Percentiles rank a stretch among this genome's conserved stretches.
Conservation (phyloP, 1,284 basidiomycete genomes). For the Trichosporon sp. region DNA sequence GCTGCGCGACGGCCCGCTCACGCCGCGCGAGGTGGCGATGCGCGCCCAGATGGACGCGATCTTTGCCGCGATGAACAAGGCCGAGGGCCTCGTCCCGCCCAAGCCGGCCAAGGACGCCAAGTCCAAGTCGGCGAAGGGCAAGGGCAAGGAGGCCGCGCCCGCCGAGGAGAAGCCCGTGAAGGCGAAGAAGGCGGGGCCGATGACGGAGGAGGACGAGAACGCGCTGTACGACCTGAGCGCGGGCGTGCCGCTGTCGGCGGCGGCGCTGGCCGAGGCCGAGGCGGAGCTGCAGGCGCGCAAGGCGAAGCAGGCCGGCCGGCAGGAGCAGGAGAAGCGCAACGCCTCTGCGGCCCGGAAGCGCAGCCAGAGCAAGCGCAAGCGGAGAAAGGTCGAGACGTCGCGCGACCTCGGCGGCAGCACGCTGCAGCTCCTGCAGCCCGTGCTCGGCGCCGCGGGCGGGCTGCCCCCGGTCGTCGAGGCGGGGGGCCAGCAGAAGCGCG, state of each 20-base stretch:
- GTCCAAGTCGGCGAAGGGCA: neutral
- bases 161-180: neutral
- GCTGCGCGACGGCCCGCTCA: constrained; percentile 27
- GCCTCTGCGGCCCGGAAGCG: constrained; percentile 10
- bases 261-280: constrained; percentile 16
- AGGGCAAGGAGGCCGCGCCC: neutral
- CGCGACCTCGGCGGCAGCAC: constrained; percentile 14
- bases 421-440: constrained; percentile 26
- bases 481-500: constrained; percentile 3
- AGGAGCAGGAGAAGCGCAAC: neutral
- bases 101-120: constrained; percentile 14
- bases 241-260: constrained; percentile 15
- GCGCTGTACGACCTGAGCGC: constrained; percentile 12
- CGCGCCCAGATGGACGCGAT: constrained; percentile 36
- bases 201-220: constrained; percentile 11
- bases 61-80: constrained; percentile 37
- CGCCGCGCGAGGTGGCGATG: constrained; percentile 20
- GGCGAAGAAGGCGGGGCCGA: neutral
- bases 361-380: constrained; percentile 11
- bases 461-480: constrained; percentile 29
- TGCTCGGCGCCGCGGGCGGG: constrained; percentile 9
- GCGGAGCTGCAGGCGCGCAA: constrained; percentile 7
- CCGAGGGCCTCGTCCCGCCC: constrained; percentile 18
- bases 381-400: constrained; percentile 14
- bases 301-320: neutral